A percentile compares a stretch with the other conserved stretches of the same genome.
Conservation (phyloP, 2,329 filamentous ascomycete genomes). For the Exophiala dermatitidis region DNA sequence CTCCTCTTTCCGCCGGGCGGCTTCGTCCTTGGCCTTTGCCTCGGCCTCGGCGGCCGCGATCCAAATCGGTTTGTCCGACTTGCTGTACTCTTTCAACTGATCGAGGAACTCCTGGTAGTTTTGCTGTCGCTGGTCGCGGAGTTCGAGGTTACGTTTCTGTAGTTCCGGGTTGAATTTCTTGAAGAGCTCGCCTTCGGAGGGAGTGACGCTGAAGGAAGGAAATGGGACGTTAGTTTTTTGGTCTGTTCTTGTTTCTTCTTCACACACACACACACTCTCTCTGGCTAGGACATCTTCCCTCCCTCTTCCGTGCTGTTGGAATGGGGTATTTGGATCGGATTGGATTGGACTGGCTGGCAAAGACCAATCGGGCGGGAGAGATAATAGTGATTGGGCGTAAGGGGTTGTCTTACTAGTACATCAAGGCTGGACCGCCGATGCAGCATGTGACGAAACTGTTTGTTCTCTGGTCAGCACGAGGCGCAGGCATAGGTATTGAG, state of each 20-base stretch:
- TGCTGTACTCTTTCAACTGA: slow-evolving; percentile 79
- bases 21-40: slow-evolving; percentile 32
- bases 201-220: slow-evolving; percentile 37
- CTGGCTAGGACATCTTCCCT: no score
- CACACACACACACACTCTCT: no score
- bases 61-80: slow-evolving; percentile 76
- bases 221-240: not conserved
- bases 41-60: slow-evolving; percentile 39
- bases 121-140: slow-evolving; percentile 64
- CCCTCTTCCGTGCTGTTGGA: no score
- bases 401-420: slow-evolving; percentile 49
- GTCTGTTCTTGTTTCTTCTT: no score
- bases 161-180: slow-evolving; percentile 87
- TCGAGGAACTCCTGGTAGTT: slow-evolving; percentile 85
- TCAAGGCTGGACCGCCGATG: slow-evolving; percentile 78
- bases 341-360: no score
- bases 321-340: no score
- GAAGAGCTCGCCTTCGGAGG: slow-evolving; percentile 87
- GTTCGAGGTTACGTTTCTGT: slow-evolving; percentile 78
- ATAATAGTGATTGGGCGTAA: slow-evolving; percentile 5
- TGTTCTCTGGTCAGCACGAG: not conserved
- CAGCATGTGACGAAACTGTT: slow-evolving; percentile 61
- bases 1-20: slow-evolving; percentile 32
- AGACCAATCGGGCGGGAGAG: no score
- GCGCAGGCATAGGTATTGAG: not conserved